These are phyloP conservation scores for Discostella stelligera DNA, from an alignment of 352 stramenopile species.

Conservation along the genomic window DNA sequence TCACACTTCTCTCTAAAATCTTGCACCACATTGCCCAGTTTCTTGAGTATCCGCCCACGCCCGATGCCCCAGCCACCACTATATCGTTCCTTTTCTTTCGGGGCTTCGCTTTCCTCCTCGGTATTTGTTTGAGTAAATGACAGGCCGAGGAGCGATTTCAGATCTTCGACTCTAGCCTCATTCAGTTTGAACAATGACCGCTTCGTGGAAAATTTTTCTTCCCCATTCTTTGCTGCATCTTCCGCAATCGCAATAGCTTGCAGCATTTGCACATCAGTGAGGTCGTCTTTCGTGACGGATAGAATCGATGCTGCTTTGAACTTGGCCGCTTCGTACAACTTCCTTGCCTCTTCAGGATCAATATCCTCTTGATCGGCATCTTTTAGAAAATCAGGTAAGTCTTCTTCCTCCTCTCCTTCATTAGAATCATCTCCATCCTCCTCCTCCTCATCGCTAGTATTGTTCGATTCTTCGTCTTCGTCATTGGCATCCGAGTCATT, in stretches of 20 bases:
- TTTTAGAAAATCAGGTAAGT: slow-evolving; percentile 47
- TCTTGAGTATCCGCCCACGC: slow-evolving; percentile 39
- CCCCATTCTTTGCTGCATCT: slow-evolving; percentile 47
- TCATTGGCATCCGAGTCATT: slow-evolving; percentile 28
- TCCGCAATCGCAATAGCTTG: slow-evolving; percentile 55
- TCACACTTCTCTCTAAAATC: slow-evolving; percentile 52
- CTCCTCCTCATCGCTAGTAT: slow-evolving; percentile 22
- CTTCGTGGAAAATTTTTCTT: slow-evolving; percentile 54
- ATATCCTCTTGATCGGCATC: slow-evolving; percentile 31
- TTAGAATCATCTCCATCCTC: slow-evolving; percentile 25
- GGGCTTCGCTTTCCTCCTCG: slow-evolving; percentile 4
- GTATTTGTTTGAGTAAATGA: slow-evolving; percentile 1
- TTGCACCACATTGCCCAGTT: slow-evolving; percentile 32
- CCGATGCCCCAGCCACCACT: slow-evolving; percentile 34
- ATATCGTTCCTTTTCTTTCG: slow-evolving; percentile 13
- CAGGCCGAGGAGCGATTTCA: slow-evolving; percentile 45
- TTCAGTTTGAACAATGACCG: slow-evolving; percentile 45
- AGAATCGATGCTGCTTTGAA: slow-evolving; percentile 56
- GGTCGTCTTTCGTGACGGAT: slow-evolving; percentile 49
- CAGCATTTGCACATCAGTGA: slow-evolving; percentile 59
- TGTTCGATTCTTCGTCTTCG: slow-evolving; percentile 32
- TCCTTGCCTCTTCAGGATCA: slow-evolving; percentile 40
- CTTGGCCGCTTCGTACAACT: slow-evolving; percentile 47
- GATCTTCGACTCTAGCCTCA: slow-evolving; percentile 54
- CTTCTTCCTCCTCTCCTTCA: slow-evolving; percentile 47